A percentile compares a stretch with the other conserved stretches of the same genome.
These are phyloP conservation scores for Acer saccharum DNA, from an alignment of 345 rosid species.

Conservation along the genomic window DNA sequence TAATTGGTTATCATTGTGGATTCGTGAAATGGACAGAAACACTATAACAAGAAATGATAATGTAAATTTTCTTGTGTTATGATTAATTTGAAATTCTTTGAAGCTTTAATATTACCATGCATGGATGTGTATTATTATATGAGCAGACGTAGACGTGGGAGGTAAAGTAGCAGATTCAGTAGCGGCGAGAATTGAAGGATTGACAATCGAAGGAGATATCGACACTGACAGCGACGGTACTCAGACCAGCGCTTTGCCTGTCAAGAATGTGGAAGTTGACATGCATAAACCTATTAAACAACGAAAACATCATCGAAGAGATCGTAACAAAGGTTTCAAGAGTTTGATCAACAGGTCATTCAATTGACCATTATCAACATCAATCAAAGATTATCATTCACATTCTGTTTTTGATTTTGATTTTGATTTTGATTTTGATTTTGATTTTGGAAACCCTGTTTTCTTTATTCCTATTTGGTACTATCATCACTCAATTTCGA, in stretches of 20 bases:
- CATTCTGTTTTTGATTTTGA: no score
- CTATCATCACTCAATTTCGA: no score
- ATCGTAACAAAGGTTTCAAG: slow-evolving; percentile 25
- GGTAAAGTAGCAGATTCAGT: slow-evolving; percentile 39
- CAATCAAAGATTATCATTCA: no score
- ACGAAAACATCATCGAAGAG: not conserved
- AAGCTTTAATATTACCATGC: not conserved
- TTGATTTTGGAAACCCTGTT: no score
- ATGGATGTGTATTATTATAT: not conserved
- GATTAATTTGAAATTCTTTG: not conserved
- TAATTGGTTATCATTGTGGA: no score
- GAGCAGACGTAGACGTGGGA: slow-evolving; percentile 55
- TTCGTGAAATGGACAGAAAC: no score
- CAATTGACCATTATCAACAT: not conserved
- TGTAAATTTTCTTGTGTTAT: no score
- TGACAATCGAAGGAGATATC: slow-evolving; percentile 73
- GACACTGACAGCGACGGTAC: slow-evolving; percentile 76
- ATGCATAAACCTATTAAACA: slow-evolving; percentile 15
- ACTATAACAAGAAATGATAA: no score
- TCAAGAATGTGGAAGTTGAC: slow-evolving; percentile 30
- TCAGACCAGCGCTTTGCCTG: slow-evolving; percentile 66
- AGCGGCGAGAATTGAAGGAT: slow-evolving; percentile 70
- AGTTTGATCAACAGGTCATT: slow-evolving; percentile 25
- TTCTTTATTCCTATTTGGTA: no score
- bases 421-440: no score